These are phyloP conservation scores for Leccinum pallidistipes DNA, from an alignment of 1,284 basidiomycete genomes.

Conservation along the genomic window DNA sequence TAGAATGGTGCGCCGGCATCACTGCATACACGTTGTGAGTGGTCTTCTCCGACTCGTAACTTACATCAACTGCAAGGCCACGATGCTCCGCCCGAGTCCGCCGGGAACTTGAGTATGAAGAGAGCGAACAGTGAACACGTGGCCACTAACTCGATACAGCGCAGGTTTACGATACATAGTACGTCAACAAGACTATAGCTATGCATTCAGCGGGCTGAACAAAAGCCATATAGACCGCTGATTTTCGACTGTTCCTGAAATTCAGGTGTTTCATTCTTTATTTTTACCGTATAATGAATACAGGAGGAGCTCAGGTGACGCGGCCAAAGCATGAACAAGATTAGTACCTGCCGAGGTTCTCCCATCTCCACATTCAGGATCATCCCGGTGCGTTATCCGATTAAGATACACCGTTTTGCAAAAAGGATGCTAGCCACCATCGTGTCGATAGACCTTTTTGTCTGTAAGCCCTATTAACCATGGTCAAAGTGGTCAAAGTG, in stretches of 20 bases:
- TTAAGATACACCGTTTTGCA: background rate
- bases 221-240: background rate
- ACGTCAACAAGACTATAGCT: background rate
- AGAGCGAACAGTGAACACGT: background rate
- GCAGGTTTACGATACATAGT: background rate
- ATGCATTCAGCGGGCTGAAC: background rate
- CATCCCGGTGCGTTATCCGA: background rate
- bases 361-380: background rate
- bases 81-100: background rate
- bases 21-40: background rate
- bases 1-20: background rate
- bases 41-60: background rate
- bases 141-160: background rate
- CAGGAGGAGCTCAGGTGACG: background rate
- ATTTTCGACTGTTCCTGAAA: background rate
- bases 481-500: background rate
- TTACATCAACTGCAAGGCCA: background rate
- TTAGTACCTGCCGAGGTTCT: background rate
- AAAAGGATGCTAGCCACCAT: background rate
- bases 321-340: background rate
- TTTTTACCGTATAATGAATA: background rate
- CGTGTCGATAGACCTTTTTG: background rate
- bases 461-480: background rate
- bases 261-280: background rate
- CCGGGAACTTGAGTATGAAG: background rate